These are phyloP conservation scores for Syncephalastrum contaminatum DNA, from an alignment of 371 early-diverging fungal genomes.

Conservation along the genomic window DNA sequence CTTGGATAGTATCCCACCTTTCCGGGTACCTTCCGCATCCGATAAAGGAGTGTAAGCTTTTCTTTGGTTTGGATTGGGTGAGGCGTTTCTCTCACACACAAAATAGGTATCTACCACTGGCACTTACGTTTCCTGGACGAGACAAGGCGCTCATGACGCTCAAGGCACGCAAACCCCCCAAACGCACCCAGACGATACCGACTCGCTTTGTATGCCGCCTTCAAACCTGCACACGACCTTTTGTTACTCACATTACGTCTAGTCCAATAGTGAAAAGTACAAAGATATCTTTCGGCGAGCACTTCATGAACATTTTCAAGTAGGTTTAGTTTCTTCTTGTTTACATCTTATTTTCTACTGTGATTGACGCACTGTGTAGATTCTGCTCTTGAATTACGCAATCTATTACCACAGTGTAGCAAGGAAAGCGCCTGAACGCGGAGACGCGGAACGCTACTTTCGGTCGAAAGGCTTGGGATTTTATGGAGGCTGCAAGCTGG, in stretches of 20 bases:
- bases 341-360: neutral
- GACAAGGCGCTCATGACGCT: conserved; percentile 10
- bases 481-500: conserved; percentile 26
- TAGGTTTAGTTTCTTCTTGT: conserved; percentile 3
- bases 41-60: conserved; percentile 15
- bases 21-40: conserved; percentile 6
- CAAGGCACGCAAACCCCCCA: conserved; percentile 11
- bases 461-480: conserved; percentile 41
- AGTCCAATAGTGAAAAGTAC: conserved; percentile 41
- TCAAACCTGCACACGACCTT: conserved; percentile 7
- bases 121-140: conserved; percentile 14
- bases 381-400: conserved; percentile 33
- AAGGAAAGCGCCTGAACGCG: conserved; percentile 2
- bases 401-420: conserved; percentile 23
- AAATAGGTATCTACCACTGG: conserved; percentile 12
- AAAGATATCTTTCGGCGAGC: conserved; percentile 44
- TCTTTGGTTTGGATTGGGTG: neutral
- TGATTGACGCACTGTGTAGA: conserved; percentile 14
- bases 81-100: too few species aligned
- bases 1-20: neutral
- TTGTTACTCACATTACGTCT: neutral
- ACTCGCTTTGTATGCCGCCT: conserved; percentile 20
- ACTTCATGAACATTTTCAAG: conserved; percentile 60
- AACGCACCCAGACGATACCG: conserved; percentile 14
- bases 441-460: conserved; percentile 28